A percentile compares a stretch with the other conserved stretches of the same genome.
phyloP scores from a whole-genome alignment of 768 basidiomycete species.

The Terana coerulea region DNA sequence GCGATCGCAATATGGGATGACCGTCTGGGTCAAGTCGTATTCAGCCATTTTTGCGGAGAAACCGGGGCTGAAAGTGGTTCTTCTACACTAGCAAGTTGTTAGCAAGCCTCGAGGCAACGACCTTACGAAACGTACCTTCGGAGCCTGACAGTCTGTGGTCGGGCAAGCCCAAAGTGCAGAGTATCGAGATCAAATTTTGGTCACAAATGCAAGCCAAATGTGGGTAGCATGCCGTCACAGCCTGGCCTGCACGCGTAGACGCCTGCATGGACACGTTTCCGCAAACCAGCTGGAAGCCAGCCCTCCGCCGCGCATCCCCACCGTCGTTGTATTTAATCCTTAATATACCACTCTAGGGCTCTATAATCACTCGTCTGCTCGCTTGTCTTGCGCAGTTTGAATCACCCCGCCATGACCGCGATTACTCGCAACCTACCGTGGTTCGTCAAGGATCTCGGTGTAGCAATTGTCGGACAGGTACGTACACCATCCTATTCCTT shows the following conservation, averaged over 20 bases:
- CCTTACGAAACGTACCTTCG: neutral
- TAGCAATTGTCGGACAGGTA: slow-evolving; percentile 80
- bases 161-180: neutral
- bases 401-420: slow-evolving; percentile 60
- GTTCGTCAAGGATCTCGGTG: slow-evolving; percentile 78
- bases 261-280: slow-evolving; percentile 3
- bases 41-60: slow-evolving; percentile 65
- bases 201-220: slow-evolving; percentile 1
- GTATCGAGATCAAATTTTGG: slow-evolving; percentile 15
- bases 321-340: neutral
- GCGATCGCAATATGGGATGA: slow-evolving; percentile 90
- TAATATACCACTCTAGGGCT: neutral
- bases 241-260: neutral
- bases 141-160: neutral
- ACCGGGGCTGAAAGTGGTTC: neutral
- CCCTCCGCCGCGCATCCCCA: neutral
- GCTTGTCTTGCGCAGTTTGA: too few relatives aligned
- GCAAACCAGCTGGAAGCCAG: neutral
- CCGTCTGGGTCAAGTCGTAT: slow-evolving; percentile 85
- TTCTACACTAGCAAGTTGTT: neutral
- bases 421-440: slow-evolving; percentile 85
- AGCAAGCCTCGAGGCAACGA: neutral
- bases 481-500: slow-evolving; percentile 11
- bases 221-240: slow-evolving; percentile 4
- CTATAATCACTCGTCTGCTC: neutral